Evolutionary conservation across 2,329 filamentous ascomycete species (phyloP).

Genomic region (Penicillium sp.): DNA sequence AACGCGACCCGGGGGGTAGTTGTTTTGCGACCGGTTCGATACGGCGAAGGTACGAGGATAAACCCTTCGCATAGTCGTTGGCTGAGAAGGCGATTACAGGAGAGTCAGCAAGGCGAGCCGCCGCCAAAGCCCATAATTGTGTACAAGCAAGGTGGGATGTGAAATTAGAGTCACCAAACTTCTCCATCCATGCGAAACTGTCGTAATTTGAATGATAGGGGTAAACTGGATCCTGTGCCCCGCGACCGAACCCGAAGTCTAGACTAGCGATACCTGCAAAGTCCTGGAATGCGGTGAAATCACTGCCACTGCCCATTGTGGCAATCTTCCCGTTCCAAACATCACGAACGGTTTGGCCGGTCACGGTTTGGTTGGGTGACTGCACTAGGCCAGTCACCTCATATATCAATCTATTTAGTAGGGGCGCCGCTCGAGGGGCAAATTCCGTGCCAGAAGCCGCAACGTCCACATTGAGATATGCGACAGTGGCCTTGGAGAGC

Average conservation of each 20-base stretch:
- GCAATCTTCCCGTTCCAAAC: slow-evolving; percentile 62
- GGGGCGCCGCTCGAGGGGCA: slow-evolving; percentile 65
- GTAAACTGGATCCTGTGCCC: slow-evolving; percentile 53
- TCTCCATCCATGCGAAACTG: slow-evolving; percentile 80
- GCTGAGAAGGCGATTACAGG: slow-evolving; percentile 65
- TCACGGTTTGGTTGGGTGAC: slow-evolving; percentile 71
- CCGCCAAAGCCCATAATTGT: slow-evolving; percentile 63
- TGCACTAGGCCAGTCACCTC: slow-evolving; percentile 64
- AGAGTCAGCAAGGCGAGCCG: slow-evolving; percentile 61
- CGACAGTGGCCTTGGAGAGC: slow-evolving; percentile 70
- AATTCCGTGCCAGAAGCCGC: slow-evolving; percentile 68
- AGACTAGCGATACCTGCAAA: slow-evolving; percentile 66
- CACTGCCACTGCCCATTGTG: slow-evolving; percentile 70
- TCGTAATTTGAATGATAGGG: slow-evolving; percentile 87
- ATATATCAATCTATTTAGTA: slow-evolving; percentile 71
- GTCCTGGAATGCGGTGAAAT: slow-evolving; percentile 75
- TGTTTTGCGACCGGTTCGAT: slow-evolving; percentile 29
- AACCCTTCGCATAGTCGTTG: slow-evolving; percentile 61
- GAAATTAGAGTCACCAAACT: slow-evolving; percentile 67
- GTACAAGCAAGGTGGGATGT: slow-evolving; percentile 63
- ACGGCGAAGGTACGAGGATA: slow-evolving; percentile 47
- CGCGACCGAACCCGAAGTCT: slow-evolving; percentile 60
- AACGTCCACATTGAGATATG: slow-evolving; percentile 84
- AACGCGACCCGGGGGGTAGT: slow-evolving; percentile 24
- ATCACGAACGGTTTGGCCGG: slow-evolving; percentile 69